Conservation (phyloP, 2,329 filamentous ascomycete species). For the Ceratocystis papillata region DNA sequence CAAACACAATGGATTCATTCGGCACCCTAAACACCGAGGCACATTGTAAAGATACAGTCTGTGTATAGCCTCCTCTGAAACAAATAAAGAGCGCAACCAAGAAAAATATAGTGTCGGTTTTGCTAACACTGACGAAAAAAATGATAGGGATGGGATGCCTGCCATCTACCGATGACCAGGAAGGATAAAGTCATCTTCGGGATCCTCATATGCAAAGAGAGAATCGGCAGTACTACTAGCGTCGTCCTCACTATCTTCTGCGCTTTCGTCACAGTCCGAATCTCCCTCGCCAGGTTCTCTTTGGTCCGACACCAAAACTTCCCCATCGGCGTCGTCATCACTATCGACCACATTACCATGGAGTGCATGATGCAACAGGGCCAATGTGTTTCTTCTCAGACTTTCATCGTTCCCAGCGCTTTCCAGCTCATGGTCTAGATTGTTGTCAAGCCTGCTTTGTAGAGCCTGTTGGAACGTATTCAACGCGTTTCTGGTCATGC, state of each 20-base stretch:
- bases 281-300: slow-evolving; percentile 2
- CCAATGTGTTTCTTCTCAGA: slow-evolving; percentile 17
- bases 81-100: too few relatives aligned
- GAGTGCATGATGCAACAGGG: slow-evolving; percentile 22
- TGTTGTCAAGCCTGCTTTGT: slow-evolving; percentile 33
- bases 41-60: not conserved
- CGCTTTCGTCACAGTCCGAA: slow-evolving; percentile 25
- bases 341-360: slow-evolving; percentile 30
- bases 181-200: slow-evolving; percentile 42
- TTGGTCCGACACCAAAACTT: not conserved
- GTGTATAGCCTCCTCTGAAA: not conserved
- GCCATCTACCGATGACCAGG: slow-evolving; percentile 39
- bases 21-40: not conserved
- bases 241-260: slow-evolving; percentile 38
- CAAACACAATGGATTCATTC: not conserved
- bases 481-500: slow-evolving; percentile 20
- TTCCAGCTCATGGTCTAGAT: slow-evolving; percentile 39
- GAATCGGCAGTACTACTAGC: slow-evolving; percentile 34
- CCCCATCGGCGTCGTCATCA: slow-evolving; percentile 30
- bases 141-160: not conserved
- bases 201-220: slow-evolving; percentile 35
- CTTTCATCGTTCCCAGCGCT: slow-evolving; percentile 33
- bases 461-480: slow-evolving; percentile 21
- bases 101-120: not conserved
- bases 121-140: not conserved